Evolutionary conservation across 75 land plant genomes (phyloP).

Genomic region (Isoetes taiwanensis): DNA sequence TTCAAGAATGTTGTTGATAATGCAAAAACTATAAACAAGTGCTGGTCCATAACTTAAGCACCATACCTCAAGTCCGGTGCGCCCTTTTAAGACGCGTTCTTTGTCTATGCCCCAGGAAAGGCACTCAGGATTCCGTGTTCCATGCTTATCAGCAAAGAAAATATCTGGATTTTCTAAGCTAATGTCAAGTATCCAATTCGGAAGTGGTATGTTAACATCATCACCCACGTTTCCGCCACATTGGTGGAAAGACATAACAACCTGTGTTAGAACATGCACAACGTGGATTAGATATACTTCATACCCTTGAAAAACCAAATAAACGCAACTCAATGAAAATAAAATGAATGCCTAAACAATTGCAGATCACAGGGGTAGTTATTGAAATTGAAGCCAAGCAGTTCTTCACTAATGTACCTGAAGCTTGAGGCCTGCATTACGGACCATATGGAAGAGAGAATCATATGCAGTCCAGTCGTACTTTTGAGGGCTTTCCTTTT

Average conservation of each 20-base stretch:
- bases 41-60: neutral
- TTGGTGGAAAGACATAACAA: slow-evolving; percentile 96
- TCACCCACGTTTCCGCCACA: slow-evolving; percentile 99
- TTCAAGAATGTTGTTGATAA: too few relatives aligned
- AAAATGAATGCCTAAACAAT: too few relatives aligned
- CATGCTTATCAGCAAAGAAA: slow-evolving; percentile 78
- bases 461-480: slow-evolving; percentile 85
- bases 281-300: too few relatives aligned
- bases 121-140: slow-evolving; percentile 73
- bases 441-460: slow-evolving; percentile 61
- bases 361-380: too few relatives aligned
- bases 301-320: too few relatives aligned
- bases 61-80: slow-evolving; percentile 85
- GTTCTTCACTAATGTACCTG: too few relatives aligned
- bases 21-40: neutral
- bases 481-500: slow-evolving; percentile 62
- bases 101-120: slow-evolving; percentile 95
- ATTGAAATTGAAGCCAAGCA: too few relatives aligned
- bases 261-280: slow-evolving; percentile 54
- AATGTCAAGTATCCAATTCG: slow-evolving; percentile 86
- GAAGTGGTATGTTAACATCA: slow-evolving; percentile 76
- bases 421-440: slow-evolving; percentile 58
- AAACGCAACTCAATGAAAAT: too few relatives aligned
- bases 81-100: slow-evolving; percentile 64
- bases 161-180: slow-evolving; percentile 84